Conservation (phyloP, 345 rosid species). For the Populus tremula region DNA sequence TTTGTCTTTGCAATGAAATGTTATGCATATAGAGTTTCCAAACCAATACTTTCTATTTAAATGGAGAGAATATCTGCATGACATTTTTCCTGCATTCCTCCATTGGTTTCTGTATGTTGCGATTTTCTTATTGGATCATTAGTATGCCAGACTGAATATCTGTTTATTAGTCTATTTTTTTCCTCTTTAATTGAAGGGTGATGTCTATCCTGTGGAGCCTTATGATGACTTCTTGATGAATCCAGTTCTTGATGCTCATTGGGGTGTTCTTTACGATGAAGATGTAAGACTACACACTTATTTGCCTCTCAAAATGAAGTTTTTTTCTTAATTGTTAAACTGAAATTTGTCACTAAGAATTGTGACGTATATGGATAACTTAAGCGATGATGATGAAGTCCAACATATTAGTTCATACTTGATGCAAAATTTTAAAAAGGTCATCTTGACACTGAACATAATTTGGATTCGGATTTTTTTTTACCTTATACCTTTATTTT, state of each 20-base stretch:
- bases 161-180: not conserved
- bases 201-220: conserved; percentile 90
- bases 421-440: not conserved
- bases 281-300: conserved; percentile 53
- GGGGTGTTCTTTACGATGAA: conserved; percentile 82
- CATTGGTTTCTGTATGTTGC: conserved; percentile 4
- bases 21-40: too few species aligned
- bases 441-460: not conserved
- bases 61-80: not conserved
- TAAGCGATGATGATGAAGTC: not conserved
- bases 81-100: not conserved
- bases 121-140: conserved; percentile 6
- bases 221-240: conserved; percentile 35
- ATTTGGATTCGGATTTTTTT: not conserved
- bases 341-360: not conserved
- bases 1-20: too few species aligned
- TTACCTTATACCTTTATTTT: not conserved
- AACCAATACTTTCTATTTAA: too few species aligned
- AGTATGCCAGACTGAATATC: not conserved
- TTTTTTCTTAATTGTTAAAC: not conserved
- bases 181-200: conserved; percentile 52
- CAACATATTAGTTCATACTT: not conserved
- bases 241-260: conserved; percentile 86
- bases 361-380: not conserved
- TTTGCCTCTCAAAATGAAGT: not conserved